Evolutionary conservation across 2,329 filamentous ascomycete species (phyloP), one percentile per base, ranked within the genome.

Genomic region (Pseudocercospora pini-densiflorae): DNA sequence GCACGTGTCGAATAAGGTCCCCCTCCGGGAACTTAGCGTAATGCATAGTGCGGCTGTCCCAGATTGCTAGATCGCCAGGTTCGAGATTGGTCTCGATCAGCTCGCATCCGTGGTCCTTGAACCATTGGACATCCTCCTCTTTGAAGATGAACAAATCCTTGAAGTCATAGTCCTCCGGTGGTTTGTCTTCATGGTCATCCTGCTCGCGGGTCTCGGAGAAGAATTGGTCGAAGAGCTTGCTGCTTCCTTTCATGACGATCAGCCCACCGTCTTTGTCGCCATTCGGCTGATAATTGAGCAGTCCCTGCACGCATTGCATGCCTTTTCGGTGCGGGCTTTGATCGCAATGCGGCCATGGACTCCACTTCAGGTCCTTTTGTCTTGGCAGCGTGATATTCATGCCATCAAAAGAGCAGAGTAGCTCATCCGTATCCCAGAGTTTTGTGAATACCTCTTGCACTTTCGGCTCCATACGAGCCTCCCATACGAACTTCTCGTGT

Each of bases 191-290:
- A 65, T 73, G 73, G 61, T 72, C 73, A 49, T 70, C 68, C 53
- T 71, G 69, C 47, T 71, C 66, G 27, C 69, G 54, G 63, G 78
- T 76, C 63, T 79, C 74, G 2, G 76, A 73, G 70, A 83, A 84
- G 77, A 83, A 85, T 67, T 82, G 75, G 53, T 83, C 77, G 54
- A 78, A 79, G 0, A 83, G 74, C 51, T 79, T 79, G 8, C 76
- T 69, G 5, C 78, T 80, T 3, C 82, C 82, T 31, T 80, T 79
- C 76, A 83, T 80, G 5, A 83, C 69, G 40, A 84, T 77, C 8
- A 85, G 69, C 1, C 82, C 82, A 16, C 83, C 83, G 62, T 85
- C 83, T 2, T 83, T 76, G 1, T 77, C 77, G 1, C 83, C 82
- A 47, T 81, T 81, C 1, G 81, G 82, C 7, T 78, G 75, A 10